These are phyloP conservation scores for Neurospora cerealis DNA, from an alignment of 495 filamentous ascomycete species.

Conservation along the genomic window DNA sequence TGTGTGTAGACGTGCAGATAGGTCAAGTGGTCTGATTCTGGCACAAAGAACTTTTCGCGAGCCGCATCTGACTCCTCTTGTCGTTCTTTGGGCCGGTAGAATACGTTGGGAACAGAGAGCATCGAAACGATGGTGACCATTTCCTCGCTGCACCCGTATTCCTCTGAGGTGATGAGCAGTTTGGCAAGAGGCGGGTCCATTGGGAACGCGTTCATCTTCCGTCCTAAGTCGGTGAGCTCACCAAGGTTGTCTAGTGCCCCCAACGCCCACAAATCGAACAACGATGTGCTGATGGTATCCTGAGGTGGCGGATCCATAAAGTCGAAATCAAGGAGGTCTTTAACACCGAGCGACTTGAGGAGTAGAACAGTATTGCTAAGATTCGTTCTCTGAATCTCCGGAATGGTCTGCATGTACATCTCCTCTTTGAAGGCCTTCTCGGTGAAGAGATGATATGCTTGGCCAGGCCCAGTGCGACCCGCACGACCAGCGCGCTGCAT, in stretches of 20 bases:
- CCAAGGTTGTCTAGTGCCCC: slow-evolving; percentile 91
- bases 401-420: slow-evolving; percentile 94
- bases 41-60: slow-evolving; percentile 97
- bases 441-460: slow-evolving; percentile 90
- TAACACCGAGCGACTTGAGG: slow-evolving; percentile 89
- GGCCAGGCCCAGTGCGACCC: slow-evolving; percentile 89
- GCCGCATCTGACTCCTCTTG: slow-evolving; percentile 95
- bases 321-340: slow-evolving; percentile 92
- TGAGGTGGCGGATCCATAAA: slow-evolving; percentile 99
- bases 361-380: slow-evolving; percentile 89
- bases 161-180: slow-evolving; percentile 76
- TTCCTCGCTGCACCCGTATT: slow-evolving; percentile 90
- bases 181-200: slow-evolving; percentile 95
- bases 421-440: slow-evolving; percentile 94
- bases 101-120: slow-evolving; percentile 93
- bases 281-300: slow-evolving; percentile 91
- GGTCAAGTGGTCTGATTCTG: slow-evolving; percentile 93
- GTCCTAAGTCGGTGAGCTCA: slow-evolving; percentile 77
- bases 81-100: slow-evolving; percentile 94
- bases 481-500: slow-evolving; percentile 89
- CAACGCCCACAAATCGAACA: slow-evolving; percentile 97
- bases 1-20: slow-evolving; percentile 93
- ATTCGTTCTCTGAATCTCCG: slow-evolving; percentile 96
- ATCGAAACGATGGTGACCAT: slow-evolving; percentile 98
- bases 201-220: slow-evolving; percentile 92